Percentiles rank a stretch among this genome's conserved stretches.
Conservation (phyloP, 1,139 yeast genomes). For the Lodderomyces margitis region DNA sequence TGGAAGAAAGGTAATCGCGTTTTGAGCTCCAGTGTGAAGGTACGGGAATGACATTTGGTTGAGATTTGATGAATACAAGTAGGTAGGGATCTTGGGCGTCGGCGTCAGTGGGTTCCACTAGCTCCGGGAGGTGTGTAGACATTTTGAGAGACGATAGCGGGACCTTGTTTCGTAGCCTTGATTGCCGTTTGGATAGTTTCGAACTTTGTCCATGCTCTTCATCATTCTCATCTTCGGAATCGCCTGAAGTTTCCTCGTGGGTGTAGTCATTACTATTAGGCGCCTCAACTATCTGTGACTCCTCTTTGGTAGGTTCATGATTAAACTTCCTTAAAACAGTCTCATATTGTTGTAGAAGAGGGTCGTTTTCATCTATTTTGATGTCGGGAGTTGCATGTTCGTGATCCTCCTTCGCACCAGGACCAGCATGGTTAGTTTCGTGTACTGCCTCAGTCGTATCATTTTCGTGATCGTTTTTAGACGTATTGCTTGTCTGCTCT, state of each 20-base stretch:
- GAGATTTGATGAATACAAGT: slow-evolving; percentile 61
- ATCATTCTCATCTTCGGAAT: not conserved
- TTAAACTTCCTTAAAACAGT: slow-evolving; percentile 44
- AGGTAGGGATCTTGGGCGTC: slow-evolving; percentile 80
- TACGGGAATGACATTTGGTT: slow-evolving; percentile 68
- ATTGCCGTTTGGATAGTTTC: slow-evolving; percentile 40
- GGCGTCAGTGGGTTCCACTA: slow-evolving; percentile 84
- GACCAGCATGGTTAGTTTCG: not conserved
- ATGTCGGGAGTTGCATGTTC: not conserved
- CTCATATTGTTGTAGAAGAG: slow-evolving; percentile 41
- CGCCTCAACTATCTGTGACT: not conserved
- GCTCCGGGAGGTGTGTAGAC: slow-evolving; percentile 58
- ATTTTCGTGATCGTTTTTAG: not conserved
- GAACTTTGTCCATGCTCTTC: slow-evolving; percentile 3
- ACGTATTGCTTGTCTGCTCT: slow-evolving; percentile 1
- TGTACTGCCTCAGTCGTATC: not conserved
- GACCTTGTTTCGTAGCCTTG: slow-evolving; percentile 51
- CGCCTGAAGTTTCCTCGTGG: slow-evolving; percentile 7
- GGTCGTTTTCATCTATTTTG: slow-evolving; percentile 18
- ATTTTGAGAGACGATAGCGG: slow-evolving; percentile 71
- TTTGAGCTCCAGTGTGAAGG: slow-evolving; percentile 86
- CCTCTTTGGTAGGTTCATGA: not conserved
- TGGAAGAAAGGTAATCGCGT: slow-evolving; percentile 72
- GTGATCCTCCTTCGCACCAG: not conserved
- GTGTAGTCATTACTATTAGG: not conserved